Conservation (phyloP, 352 stramenopile species). For the Pythium dissotocum region DNA sequence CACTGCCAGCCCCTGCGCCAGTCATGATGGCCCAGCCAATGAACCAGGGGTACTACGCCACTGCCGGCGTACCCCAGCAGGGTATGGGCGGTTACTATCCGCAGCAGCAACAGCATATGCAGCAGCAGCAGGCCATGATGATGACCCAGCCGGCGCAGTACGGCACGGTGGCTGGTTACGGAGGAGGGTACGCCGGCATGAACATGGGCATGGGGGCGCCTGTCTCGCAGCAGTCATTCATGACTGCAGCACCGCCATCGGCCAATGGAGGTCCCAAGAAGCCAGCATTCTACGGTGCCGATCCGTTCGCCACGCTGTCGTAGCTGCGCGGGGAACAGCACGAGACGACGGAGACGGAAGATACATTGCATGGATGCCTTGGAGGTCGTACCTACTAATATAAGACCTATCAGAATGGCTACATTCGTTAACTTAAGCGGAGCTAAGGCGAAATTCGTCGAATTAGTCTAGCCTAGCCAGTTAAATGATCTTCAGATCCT, state of each 20-base stretch:
- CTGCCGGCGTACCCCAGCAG: background rate
- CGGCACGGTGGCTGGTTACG: constrained; percentile 21
- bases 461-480: constrained; percentile 1
- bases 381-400: constrained; percentile 2
- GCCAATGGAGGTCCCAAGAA: constrained; percentile 4
- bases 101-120: constrained; percentile 7
- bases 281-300: constrained; percentile 25
- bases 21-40: constrained; percentile 18
- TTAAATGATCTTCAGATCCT: background rate
- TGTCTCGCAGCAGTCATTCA: constrained; percentile 27
- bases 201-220: constrained; percentile 12
- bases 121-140: constrained; percentile 21
- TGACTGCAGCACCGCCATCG: constrained; percentile 20
- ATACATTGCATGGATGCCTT: background rate
- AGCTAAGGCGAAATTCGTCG: background rate
- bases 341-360: background rate
- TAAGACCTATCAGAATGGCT: background rate
- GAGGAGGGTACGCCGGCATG: constrained; percentile 20
- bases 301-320: constrained; percentile 32
- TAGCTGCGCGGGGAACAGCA: background rate
- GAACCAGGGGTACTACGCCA: constrained; percentile 22
- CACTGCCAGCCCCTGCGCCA: constrained; percentile 25
- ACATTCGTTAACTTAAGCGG: constrained; percentile 1
- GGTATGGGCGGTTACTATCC: constrained; percentile 20
- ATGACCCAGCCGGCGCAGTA: constrained; percentile 23